Evolutionary conservation across 2,329 filamentous ascomycete species (phyloP).

Genomic region (Stachybotrys chlorohalonatus): DNA sequence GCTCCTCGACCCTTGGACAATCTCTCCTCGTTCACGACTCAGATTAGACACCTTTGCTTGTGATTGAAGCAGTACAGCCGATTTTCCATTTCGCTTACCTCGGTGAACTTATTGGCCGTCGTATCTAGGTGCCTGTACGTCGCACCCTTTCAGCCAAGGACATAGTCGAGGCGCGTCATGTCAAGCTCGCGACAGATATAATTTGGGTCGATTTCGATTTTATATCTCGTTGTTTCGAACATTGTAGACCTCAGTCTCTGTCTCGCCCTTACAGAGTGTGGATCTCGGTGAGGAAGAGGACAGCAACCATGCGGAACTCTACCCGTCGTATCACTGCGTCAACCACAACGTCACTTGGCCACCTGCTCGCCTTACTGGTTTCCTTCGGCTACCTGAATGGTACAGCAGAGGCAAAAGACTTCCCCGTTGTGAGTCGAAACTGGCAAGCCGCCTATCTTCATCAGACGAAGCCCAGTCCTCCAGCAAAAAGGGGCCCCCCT

Average conservation of each 20-base stretch:
- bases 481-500: constrained; percentile 17
- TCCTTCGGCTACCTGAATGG: not conserved
- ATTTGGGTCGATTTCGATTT: too few relatives aligned
- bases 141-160: too few relatives aligned
- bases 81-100: too few relatives aligned
- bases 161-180: too few relatives aligned
- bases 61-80: too few relatives aligned
- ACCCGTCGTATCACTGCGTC: not conserved
- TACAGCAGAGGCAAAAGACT: not conserved
- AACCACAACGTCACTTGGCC: not conserved
- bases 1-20: not conserved
- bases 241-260: not conserved
- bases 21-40: not conserved
- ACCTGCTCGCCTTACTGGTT: not conserved
- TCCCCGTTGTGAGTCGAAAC: constrained; percentile 5
- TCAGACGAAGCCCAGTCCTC: constrained; percentile 12
- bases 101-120: too few relatives aligned
- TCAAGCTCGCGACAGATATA: too few relatives aligned
- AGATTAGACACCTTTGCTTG: not conserved
- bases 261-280: not conserved
- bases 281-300: not conserved
- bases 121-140: too few relatives aligned
- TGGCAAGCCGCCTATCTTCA: constrained; percentile 18
- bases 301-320: not conserved
- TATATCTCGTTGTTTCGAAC: too few relatives aligned